Percentiles rank a stretch among this genome's conserved stretches.
These are phyloP conservation scores for Podosphaera xanthii DNA, from an alignment of 2,329 filamentous ascomycete species.

Conservation along the genomic window DNA sequence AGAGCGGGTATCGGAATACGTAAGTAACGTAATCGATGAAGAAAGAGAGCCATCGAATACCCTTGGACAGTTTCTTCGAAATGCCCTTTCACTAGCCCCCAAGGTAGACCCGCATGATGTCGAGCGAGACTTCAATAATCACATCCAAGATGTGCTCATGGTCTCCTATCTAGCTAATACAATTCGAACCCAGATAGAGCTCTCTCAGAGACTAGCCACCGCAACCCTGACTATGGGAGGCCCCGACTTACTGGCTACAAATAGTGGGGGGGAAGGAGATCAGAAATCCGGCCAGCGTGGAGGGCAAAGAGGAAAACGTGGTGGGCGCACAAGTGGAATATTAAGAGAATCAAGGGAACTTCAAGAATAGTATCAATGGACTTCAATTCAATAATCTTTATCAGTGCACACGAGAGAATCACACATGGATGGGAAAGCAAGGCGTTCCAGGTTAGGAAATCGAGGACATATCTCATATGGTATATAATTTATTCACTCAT, in stretches of 20 bases:
- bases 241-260: constrained; percentile 19
- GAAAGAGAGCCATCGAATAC: constrained; percentile 74
- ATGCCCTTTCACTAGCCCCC: constrained; percentile 73
- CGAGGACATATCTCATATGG: constrained; percentile 16
- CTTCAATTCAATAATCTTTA: neutral
- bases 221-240: constrained; percentile 37
- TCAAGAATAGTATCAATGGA: constrained; percentile 20
- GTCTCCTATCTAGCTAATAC: constrained; percentile 97
- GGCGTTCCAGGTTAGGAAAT: constrained; percentile 23
- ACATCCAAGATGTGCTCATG: constrained; percentile 96
- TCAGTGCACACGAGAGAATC: constrained; percentile 5
- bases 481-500: constrained; percentile 9
- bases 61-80: constrained; percentile 85
- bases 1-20: constrained; percentile 77
- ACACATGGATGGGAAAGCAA: constrained; percentile 17
- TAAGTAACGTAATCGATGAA: constrained; percentile 84
- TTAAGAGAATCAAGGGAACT: constrained; percentile 26
- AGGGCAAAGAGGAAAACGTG: constrained; percentile 23
- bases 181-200: constrained; percentile 94
- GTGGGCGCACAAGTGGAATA: constrained; percentile 26
- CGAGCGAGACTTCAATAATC: constrained; percentile 98
- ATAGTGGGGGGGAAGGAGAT: constrained; percentile 24
- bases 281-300: constrained; percentile 21
- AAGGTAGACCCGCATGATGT: constrained; percentile 84
- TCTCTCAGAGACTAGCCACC: constrained; percentile 85